phyloP scores from a whole-genome alignment of 768 basidiomycete genomes.

The Rhodotorula graminis region DNA sequence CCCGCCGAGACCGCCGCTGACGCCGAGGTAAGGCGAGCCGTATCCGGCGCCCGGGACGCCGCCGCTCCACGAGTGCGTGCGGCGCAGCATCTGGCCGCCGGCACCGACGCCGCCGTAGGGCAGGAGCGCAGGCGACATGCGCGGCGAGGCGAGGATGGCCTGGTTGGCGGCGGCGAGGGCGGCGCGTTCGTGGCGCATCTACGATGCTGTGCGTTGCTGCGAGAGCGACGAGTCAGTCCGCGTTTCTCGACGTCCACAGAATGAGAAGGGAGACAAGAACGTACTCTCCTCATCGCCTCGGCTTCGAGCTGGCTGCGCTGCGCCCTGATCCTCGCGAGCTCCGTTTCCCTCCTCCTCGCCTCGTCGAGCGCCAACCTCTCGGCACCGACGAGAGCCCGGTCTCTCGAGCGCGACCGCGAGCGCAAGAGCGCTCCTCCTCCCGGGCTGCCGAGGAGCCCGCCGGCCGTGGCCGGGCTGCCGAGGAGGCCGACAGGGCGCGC shows the following conservation, averaged over 20 bases:
- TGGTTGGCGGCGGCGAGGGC: slow-evolving; percentile 8
- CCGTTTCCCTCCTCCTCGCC: background rate
- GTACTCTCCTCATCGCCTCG: slow-evolving; percentile 11
- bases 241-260: too few species aligned
- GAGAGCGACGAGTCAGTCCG: background rate
- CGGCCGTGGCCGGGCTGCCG: background rate
- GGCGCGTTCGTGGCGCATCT: background rate
- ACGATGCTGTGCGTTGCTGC: slow-evolving; percentile 8
- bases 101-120: background rate
- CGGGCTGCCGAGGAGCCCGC: too few species aligned
- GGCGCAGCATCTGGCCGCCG: background rate
- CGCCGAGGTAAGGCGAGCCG: background rate
- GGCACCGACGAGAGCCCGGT: background rate
- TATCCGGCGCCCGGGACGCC: too few species aligned
- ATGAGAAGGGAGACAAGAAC: background rate
- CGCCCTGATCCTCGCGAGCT: slow-evolving; percentile 5
- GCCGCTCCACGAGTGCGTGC: slow-evolving; percentile 8
- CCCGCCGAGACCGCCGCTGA: background rate
- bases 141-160: slow-evolving; percentile 13
- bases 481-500: background rate
- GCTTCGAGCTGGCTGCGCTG: background rate
- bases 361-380: background rate
- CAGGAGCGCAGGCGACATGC: background rate
- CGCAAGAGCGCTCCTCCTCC: background rate
- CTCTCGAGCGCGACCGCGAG: background rate